These are phyloP conservation scores for Chaetomium olivaceum DNA, from an alignment of 2,329 filamentous ascomycete species.

Conservation along the genomic window DNA sequence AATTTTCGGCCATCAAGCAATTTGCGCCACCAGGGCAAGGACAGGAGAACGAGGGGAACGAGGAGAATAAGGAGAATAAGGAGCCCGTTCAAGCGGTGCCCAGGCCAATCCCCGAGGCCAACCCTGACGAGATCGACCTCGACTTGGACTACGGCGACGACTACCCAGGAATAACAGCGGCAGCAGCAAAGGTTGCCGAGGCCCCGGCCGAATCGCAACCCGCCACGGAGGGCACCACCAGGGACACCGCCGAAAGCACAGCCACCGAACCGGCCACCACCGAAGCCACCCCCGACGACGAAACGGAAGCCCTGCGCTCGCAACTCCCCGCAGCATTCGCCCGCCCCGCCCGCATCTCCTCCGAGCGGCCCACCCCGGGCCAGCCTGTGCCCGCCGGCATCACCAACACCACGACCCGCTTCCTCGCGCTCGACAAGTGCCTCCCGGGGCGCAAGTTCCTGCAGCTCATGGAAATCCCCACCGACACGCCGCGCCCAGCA, in stretches of 20 bases:
- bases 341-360: slow-evolving; percentile 36
- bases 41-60: slow-evolving; percentile 32
- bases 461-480: slow-evolving; percentile 67
- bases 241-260: slow-evolving; percentile 28
- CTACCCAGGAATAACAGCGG: background rate
- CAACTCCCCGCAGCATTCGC: slow-evolving; percentile 77
- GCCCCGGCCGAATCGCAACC: slow-evolving; percentile 9
- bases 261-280: no score
- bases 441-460: slow-evolving; percentile 77
- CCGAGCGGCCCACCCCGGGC: slow-evolving; percentile 47
- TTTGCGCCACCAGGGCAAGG: slow-evolving; percentile 46
- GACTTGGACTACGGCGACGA: slow-evolving; percentile 26
- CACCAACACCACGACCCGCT: slow-evolving; percentile 75
- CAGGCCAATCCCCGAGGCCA: background rate
- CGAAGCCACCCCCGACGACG: slow-evolving; percentile 23
- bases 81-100: background rate
- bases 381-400: slow-evolving; percentile 71
- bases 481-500: slow-evolving; percentile 16
- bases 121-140: slow-evolving; percentile 32
- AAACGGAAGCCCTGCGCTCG: slow-evolving; percentile 59
- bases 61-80: slow-evolving; percentile 32
- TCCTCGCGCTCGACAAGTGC: slow-evolving; percentile 91
- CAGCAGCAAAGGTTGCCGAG: background rate
- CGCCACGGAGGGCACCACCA: slow-evolving; percentile 27
- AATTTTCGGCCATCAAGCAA: slow-evolving; percentile 71